phyloP scores from a whole-genome alignment of 768 basidiomycete species.

The Tulasnella sp. region DNA sequence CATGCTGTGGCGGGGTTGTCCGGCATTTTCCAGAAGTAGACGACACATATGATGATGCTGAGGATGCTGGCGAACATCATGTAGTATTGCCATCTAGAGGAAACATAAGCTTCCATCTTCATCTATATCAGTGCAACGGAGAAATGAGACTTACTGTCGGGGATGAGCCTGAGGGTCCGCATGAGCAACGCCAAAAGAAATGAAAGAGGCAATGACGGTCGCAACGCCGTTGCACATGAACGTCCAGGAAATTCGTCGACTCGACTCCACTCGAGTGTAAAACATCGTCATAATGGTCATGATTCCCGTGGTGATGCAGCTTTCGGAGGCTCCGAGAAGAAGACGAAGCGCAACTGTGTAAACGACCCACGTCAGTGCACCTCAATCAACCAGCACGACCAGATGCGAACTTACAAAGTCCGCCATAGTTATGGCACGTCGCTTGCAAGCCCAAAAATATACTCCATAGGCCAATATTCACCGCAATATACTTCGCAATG shows the following conservation, averaged over 20 bases:
- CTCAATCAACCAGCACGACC: too few relatives aligned
- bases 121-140: neutral
- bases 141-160: constrained; percentile 2
- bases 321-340: constrained; percentile 33
- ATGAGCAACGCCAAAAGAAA: constrained; percentile 31
- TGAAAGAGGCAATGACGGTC: constrained; percentile 23
- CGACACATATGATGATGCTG: constrained; percentile 28
- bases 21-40: constrained; percentile 50
- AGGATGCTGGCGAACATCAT: constrained; percentile 34
- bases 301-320: constrained; percentile 32
- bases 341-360: constrained; percentile 32
- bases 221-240: constrained; percentile 34
- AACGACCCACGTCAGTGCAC: neutral
- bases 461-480: constrained; percentile 33
- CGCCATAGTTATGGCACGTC: constrained; percentile 33
- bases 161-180: constrained; percentile 13
- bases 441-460: constrained; percentile 34
- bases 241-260: constrained; percentile 31
- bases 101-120: neutral
- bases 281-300: constrained; percentile 32
- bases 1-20: constrained; percentile 71
- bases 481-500: constrained; percentile 32
- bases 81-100: constrained; percentile 34
- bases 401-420: constrained; percentile 32
- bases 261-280: constrained; percentile 31